phyloP scores from a whole-genome alignment of 768 basidiomycete species.

The Inosperma sp. region DNA sequence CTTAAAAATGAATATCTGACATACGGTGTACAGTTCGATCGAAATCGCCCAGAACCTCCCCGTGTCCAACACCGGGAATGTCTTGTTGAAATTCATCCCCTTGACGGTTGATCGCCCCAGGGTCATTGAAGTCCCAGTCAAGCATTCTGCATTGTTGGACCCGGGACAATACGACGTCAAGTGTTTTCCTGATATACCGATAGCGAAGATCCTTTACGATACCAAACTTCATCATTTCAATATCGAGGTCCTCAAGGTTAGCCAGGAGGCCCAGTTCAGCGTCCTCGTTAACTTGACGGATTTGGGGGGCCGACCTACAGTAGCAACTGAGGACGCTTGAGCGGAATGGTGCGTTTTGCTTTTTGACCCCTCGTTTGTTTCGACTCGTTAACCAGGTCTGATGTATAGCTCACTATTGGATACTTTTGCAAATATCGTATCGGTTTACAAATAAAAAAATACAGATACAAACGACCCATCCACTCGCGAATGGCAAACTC shows the following conservation, averaged over 20 bases:
- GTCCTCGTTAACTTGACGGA: constrained; percentile 1
- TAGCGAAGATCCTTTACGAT: constrained; percentile 4
- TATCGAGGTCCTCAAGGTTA: neutral
- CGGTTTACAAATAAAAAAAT: no score
- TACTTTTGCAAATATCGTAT: no score
- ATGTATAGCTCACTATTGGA: no score
- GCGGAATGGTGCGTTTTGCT: no score
- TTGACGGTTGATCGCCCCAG: neutral
- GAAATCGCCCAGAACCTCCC: neutral
- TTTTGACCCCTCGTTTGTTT: no score
- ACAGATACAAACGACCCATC: no score
- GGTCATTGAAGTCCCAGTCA: neutral
- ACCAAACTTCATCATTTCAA: neutral
- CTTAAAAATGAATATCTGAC: constrained; percentile 5
- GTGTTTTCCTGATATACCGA: neutral
- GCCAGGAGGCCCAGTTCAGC: constrained; percentile 2
- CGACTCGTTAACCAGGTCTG: no score
- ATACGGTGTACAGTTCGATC: constrained; percentile 29
- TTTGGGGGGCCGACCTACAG: neutral
- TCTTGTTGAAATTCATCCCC: neutral
- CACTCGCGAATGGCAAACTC: no score
- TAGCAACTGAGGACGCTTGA: no score
- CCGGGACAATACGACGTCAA: neutral
- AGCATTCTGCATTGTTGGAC: neutral
- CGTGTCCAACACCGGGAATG: constrained; percentile 1